phyloP scores from a whole-genome alignment of 805 yeast genomes.

The Pichia pseudocactophila region DNA sequence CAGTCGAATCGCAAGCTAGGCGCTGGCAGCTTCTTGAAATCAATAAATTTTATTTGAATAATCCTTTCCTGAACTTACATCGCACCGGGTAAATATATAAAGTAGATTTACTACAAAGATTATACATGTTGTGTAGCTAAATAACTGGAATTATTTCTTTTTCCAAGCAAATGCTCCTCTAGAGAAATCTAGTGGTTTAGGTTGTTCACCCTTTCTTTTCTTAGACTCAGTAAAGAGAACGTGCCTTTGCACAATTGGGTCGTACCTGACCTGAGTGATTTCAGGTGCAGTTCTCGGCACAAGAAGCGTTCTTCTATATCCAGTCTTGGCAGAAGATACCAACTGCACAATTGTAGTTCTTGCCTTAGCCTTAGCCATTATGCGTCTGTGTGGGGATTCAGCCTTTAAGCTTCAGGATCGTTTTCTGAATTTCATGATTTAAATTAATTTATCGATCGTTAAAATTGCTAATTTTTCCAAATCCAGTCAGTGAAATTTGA shows the following conservation, averaged over 20 bases:
- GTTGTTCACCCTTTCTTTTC: constrained; percentile 64
- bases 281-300: constrained; percentile 76
- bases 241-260: constrained; percentile 82
- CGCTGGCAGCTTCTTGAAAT: too few species aligned
- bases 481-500: too few species aligned
- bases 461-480: too few species aligned
- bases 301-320: constrained; percentile 70
- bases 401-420: too few species aligned
- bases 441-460: too few species aligned
- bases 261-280: constrained; percentile 77
- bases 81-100: too few species aligned
- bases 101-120: too few species aligned
- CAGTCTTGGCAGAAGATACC: constrained; percentile 85
- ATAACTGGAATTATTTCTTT: constrained; percentile 27
- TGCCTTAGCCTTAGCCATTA: constrained; percentile 48
- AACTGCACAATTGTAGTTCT: constrained; percentile 78
- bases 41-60: too few species aligned
- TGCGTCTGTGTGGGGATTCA: neutral
- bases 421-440: too few species aligned
- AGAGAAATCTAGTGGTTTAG: constrained; percentile 39
- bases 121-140: too few species aligned
- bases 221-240: constrained; percentile 83
- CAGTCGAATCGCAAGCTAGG: neutral
- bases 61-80: too few species aligned
- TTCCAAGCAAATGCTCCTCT: constrained; percentile 33